These are phyloP conservation scores for Ceratocystis papillata DNA, from an alignment of 2,329 filamentous ascomycete species.

Conservation along the genomic window DNA sequence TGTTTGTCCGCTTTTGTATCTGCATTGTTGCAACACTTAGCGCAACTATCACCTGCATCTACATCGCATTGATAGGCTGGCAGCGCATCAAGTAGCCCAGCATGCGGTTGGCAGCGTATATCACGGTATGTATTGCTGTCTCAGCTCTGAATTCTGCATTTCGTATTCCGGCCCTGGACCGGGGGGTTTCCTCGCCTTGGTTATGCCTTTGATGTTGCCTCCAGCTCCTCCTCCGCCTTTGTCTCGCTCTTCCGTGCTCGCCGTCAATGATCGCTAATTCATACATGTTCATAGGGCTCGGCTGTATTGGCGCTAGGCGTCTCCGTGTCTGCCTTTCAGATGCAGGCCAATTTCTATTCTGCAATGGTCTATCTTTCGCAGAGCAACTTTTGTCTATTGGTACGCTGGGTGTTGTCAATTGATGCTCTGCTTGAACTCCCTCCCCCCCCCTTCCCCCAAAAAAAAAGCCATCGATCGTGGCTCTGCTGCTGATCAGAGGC, in stretches of 20 bases:
- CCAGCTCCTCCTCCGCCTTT: no score
- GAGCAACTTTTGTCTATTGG: conserved; percentile 89
- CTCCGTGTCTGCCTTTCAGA: conserved; percentile 80
- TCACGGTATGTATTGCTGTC: conserved; percentile 43
- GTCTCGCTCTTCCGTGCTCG: not conserved
- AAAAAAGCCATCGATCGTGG: not conserved
- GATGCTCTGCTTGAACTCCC: not conserved
- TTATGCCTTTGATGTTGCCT: not conserved
- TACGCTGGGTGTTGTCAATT: conserved; percentile 35
- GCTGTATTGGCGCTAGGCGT: conserved; percentile 74
- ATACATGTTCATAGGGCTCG: conserved; percentile 48
- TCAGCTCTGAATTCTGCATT: not conserved
- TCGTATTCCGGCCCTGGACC: not conserved
- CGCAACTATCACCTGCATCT: not conserved
- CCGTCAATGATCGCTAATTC: not conserved
- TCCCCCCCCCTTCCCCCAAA: not conserved
- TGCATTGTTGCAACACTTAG: not conserved
- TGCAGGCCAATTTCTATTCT: conserved; percentile 96
- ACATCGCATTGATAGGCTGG: not conserved
- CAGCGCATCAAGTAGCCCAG: conserved; percentile 29
- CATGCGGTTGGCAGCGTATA: conserved; percentile 52
- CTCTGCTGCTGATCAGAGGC: not conserved
- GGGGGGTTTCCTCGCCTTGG: not conserved
- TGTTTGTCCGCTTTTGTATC: not conserved
- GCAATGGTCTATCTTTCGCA: conserved; percentile 94